Conservation (phyloP, 768 basidiomycete species). For the Heimioporus sp. region DNA sequence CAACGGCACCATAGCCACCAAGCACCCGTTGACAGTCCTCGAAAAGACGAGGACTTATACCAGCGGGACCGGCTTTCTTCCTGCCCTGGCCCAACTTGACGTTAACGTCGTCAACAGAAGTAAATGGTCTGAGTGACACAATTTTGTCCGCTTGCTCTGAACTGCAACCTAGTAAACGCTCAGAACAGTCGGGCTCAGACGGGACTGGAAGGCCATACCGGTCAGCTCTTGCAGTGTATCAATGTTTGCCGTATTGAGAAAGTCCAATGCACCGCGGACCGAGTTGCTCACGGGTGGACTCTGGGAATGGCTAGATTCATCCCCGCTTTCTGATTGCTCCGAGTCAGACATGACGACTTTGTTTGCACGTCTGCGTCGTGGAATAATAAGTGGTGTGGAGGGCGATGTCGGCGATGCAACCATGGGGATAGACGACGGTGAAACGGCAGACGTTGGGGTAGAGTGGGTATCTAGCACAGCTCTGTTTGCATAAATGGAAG, state of each 20-base stretch:
- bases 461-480: slow-evolving; percentile 47
- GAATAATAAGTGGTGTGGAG: slow-evolving; percentile 39
- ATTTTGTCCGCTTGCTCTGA: slow-evolving; percentile 79
- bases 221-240: slow-evolving; percentile 75
- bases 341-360: slow-evolving; percentile 65
- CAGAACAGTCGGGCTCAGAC: slow-evolving; percentile 2
- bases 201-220: slow-evolving; percentile 41
- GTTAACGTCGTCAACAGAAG: slow-evolving; percentile 70
- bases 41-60: slow-evolving; percentile 87
- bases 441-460: slow-evolving; percentile 33
- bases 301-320: slow-evolving; percentile 36
- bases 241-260: slow-evolving; percentile 60
- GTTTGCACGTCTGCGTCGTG: slow-evolving; percentile 53
- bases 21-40: slow-evolving; percentile 88
- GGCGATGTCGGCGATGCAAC: slow-evolving; percentile 39
- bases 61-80: slow-evolving; percentile 78
- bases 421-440: slow-evolving; percentile 30
- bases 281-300: slow-evolving; percentile 36
- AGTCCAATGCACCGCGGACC: slow-evolving; percentile 56
- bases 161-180: slow-evolving; percentile 58
- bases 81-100: slow-evolving; percentile 79
- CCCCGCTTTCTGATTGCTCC: slow-evolving; percentile 49
- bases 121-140: slow-evolving; percentile 76
- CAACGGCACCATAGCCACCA: slow-evolving; percentile 82
- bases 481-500: slow-evolving; percentile 78